Base-by-base conservation (phyloP, 2,329 filamentous ascomycete species). In the Penicillium crustosum region DNA sequence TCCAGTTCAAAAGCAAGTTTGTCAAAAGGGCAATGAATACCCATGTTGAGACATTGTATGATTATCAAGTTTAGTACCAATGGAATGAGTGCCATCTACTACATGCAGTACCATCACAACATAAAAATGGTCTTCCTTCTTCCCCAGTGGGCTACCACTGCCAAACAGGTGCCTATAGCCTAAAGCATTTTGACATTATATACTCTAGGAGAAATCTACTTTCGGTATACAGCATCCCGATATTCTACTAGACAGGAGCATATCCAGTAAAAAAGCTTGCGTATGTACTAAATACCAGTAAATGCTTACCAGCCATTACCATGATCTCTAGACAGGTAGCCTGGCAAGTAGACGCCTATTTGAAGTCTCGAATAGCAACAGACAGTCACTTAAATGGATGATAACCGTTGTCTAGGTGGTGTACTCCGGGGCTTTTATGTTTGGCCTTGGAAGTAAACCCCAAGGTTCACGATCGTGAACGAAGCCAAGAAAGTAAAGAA, bases 401-500 rank as follows among this genome's bases (percentile, higher is more conserved):
- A 8, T 19, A 4, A 3, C 35, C 6, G 4, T 19, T 5, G 19
- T 29, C 19, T 6, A 9, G 6, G 8, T 19, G 3, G 3, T 5
- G 29, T 33, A 7, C 12, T 17, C 41, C 12, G 7, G 7, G 5
- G 17, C 6, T 17, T 17, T 9, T 47, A 27, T 5, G 15, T 47
- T 10, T 25, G 5, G 4, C 29, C 21, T 27, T 27, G 17, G 7
- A 50, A 39, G 33, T 27, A 23, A 31, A 35, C 7, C 15, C 12
- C 10, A n/a, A n/a, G 29, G 8, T 19, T 29, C 10, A 15, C 10
- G 15, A 15, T 10, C 23, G 19, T 13, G 41, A 45, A 17, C 25
- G 4, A 31, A 29, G 8, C 39, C 38, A 42, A 50, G 21, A 39
- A 52, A 61, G 60, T 61, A 66, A 68, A 55, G 59, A 64, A 60